Conservation (phyloP, 1,284 basidiomycete species). For the Coriolopsis trogii region DNA sequence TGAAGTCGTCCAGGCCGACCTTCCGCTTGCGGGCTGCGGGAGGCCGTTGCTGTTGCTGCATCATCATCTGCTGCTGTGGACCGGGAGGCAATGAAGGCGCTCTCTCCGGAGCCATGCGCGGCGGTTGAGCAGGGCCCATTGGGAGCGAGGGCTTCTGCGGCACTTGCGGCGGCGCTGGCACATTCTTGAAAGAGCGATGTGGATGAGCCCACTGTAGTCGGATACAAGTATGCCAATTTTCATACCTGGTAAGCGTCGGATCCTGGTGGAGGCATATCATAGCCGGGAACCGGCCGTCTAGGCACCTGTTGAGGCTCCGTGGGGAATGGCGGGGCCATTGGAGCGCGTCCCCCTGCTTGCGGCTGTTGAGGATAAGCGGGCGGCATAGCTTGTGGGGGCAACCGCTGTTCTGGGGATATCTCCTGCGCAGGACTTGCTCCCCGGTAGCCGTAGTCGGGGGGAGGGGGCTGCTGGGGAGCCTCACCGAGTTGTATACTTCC, state of each 20-base stretch:
- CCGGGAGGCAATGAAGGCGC: slow-evolving; percentile 30
- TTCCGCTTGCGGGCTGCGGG: slow-evolving; percentile 66
- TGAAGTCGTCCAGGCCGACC: slow-evolving; percentile 98
- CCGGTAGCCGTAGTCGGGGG: slow-evolving; percentile 30
- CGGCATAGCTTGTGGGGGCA: slow-evolving; percentile 23
- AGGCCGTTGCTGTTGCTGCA: slow-evolving; percentile 34
- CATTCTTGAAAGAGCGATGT: slow-evolving; percentile 2
- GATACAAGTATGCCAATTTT: neutral
- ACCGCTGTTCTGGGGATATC: slow-evolving; percentile 13
- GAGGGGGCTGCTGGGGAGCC: slow-evolving; percentile 26
- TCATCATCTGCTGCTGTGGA: slow-evolving; percentile 25
- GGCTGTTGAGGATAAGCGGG: slow-evolving; percentile 26
- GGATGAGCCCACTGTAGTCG: neutral
- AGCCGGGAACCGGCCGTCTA: slow-evolving; percentile 23
- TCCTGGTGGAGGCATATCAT: slow-evolving; percentile 26
- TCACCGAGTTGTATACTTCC: slow-evolving; percentile 54
- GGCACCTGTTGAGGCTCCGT: slow-evolving; percentile 28
- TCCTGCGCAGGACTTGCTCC: slow-evolving; percentile 20
- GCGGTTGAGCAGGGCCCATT: slow-evolving; percentile 17
- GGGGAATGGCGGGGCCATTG: slow-evolving; percentile 31
- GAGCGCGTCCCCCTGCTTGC: slow-evolving; percentile 22
- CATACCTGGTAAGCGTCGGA: slow-evolving; percentile 33
- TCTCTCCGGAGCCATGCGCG: slow-evolving; percentile 28
- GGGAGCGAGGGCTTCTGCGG: slow-evolving; percentile 39
- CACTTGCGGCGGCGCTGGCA: slow-evolving; percentile 24